Base-by-base conservation (phyloP, 2,329 filamentous ascomycete species). In the Aspergillus tubingensis region DNA sequence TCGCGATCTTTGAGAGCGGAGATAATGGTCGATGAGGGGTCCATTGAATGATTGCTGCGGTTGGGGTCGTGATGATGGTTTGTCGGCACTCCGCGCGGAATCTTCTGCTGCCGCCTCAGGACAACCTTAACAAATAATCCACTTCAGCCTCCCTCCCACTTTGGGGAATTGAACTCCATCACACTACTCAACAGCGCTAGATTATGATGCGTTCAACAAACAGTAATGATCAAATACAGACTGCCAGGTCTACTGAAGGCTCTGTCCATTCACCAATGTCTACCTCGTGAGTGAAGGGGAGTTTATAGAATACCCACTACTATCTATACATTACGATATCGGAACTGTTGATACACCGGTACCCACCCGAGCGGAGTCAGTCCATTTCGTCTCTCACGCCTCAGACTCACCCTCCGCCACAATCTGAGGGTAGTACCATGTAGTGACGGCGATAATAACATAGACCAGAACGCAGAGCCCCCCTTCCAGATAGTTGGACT, bases 401-500 rank as follows among this genome's bases (percentile, higher is more conserved):
- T 44, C 44, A 19, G 25, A 13, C 53, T 44, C 53, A 5, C 39
- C 39, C 44, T 55, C 23, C 3, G 27, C 15, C 57, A 75, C 65
- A 21, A 84, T 82, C 62, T 84, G 79, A 2, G 86, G 86, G 71
- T 87, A 88, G 70, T 84, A 88, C 77, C 81, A 88, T 0, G 85
- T 83, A 19, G 80, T 80, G 44, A 88, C 79, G 1, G 86, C 85
- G 64, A 89, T 86, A 67, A 88, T 84, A 32, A 87, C 70, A 69
- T 89, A 88, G 10, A 87, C 83, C 55, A 81, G 65, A 17, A 96
- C 86, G 65, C 91, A 91, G 17, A 97, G 83, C 23, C 87, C 85
- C 2, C 93, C 93, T 75, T 97, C 93, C 4, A 97, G 84, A 71
- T 96, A 97, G 72, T 96, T 96, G 62, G 88, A 91, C 81, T 95